Evolutionary conservation across 176 grass and related monocot species (phyloP).

Genomic region (Alloteropsis semialata): DNA sequence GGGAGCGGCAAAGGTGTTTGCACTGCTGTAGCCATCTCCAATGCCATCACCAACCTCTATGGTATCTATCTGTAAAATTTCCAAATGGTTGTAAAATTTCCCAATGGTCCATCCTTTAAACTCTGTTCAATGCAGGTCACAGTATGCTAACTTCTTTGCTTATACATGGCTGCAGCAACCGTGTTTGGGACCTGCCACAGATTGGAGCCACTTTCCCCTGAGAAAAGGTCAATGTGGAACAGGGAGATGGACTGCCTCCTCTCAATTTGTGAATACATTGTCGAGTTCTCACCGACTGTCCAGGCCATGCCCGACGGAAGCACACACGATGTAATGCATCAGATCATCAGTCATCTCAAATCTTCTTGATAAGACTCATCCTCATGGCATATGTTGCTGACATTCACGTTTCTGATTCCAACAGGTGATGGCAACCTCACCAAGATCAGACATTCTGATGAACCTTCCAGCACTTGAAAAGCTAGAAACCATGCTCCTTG

Average conservation of each 20-base stretch:
- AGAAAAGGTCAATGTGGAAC: constrained; percentile 94
- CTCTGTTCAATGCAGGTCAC: background rate
- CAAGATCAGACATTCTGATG: constrained; percentile 84
- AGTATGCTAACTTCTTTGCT: background rate
- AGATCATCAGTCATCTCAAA: background rate
- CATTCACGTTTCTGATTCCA: background rate
- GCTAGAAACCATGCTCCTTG: constrained; percentile 89
- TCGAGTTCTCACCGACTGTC: constrained; percentile 64
- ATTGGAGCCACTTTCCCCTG: constrained; percentile 57
- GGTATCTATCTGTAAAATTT: constrained; percentile 30
- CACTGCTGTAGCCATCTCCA: constrained; percentile 83
- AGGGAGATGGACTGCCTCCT: constrained; percentile 97
- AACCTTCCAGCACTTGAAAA: constrained; percentile 95
- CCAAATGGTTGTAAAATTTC: background rate
- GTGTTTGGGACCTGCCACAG: constrained; percentile 85
- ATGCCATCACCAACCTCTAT: constrained; percentile 97
- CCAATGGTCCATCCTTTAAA: background rate
- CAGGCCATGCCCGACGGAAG: constrained; percentile 79
- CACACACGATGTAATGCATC: constrained; percentile 61
- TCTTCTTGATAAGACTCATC: background rate
- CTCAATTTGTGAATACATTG: constrained; percentile 90
- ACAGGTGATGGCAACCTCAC: constrained; percentile 83
- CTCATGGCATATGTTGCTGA: constrained; percentile 20
- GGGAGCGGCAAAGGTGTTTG: constrained; percentile 87
- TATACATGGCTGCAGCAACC: constrained; percentile 54